phyloP scores from a whole-genome alignment of 2,329 filamentous ascomycete genomes.

The Colletotrichum sp. region DNA sequence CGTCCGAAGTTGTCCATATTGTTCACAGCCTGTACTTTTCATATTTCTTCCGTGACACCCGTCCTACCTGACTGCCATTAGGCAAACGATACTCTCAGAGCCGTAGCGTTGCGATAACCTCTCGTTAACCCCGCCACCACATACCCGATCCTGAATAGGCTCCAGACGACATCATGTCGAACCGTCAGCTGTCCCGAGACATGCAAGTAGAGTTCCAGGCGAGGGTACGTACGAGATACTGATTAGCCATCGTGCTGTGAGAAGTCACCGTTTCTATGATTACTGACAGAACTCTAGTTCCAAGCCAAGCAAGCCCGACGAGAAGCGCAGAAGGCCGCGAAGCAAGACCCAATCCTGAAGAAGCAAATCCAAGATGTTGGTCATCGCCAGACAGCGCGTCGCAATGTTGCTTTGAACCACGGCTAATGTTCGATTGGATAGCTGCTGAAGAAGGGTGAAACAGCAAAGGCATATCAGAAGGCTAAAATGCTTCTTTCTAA shows the following conservation, averaged over 20 bases:
- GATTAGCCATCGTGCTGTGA: background rate
- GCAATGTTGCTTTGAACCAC: background rate
- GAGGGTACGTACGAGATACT: constrained; percentile 44
- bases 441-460: constrained; percentile 67
- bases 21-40: background rate
- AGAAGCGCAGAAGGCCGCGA: constrained; percentile 64
- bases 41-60: background rate
- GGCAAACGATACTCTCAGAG: background rate
- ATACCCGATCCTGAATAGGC: background rate
- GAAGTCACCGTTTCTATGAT: background rate
- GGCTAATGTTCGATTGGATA: constrained; percentile 13
- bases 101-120: background rate
- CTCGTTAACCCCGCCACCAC: background rate
- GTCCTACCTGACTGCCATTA: too few species aligned
- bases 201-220: constrained; percentile 70
- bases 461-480: constrained; percentile 67
- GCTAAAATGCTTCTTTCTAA: constrained; percentile 67
- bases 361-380: constrained; percentile 65
- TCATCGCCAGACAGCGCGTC: background rate
- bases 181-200: constrained; percentile 63
- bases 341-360: constrained; percentile 65
- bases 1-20: background rate
- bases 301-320: constrained; percentile 67
- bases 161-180: constrained; percentile 52
- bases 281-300: constrained; percentile 43